Evolutionary conservation across 2,329 filamentous ascomycete genomes (phyloP).

Genomic region (Teratosphaeriaceae sp.): DNA sequence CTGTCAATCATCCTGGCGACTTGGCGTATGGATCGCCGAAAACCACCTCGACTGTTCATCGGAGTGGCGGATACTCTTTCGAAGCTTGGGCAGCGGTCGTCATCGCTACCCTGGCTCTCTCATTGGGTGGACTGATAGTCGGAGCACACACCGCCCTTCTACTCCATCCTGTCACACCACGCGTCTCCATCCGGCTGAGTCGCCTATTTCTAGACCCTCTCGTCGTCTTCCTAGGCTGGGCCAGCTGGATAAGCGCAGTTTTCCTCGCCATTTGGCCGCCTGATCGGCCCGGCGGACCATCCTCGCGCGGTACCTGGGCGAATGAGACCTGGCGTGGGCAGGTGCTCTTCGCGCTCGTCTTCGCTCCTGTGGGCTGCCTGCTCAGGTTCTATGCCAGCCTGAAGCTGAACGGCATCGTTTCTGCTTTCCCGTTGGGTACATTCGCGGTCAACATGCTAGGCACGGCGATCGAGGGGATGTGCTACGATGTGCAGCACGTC

Average conservation of each 20-base stretch:
- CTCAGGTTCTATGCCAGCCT: conserved; percentile 66
- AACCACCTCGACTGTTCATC: conserved; percentile 29
- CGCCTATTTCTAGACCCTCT: conserved; percentile 59
- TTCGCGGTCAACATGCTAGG: conserved; percentile 77
- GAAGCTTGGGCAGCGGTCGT: conserved; percentile 71
- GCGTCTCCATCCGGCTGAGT: conserved; percentile 50
- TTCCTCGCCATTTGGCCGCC: conserved; percentile 67
- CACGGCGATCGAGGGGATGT: conserved; percentile 66
- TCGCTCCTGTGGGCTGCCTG: conserved; percentile 75
- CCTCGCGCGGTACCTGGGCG: conserved; percentile 24
- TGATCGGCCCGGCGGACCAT: conserved; percentile 36
- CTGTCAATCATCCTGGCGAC: conserved; percentile 35
- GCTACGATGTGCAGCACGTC: conserved; percentile 70
- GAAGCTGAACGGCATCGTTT: conserved; percentile 59
- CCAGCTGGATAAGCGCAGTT: conserved; percentile 71
- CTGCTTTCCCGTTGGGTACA: conserved; percentile 76
- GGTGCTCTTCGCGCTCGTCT: conserved; percentile 69
- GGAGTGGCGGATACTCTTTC: conserved; percentile 73
- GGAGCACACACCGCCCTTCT: conserved; percentile 70
- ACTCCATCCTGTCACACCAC: conserved; percentile 52
- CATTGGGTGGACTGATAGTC: conserved; percentile 59
- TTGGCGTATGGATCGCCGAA: conserved; percentile 10
- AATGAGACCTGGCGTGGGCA: conserved; percentile 65
- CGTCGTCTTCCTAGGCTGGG: conserved; percentile 59
- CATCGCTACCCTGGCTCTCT: conserved; percentile 65